Evolutionary conservation across 176 grass and related monocot genomes (phyloP).

Genomic region (Rhipidocladum racemiflorum): DNA sequence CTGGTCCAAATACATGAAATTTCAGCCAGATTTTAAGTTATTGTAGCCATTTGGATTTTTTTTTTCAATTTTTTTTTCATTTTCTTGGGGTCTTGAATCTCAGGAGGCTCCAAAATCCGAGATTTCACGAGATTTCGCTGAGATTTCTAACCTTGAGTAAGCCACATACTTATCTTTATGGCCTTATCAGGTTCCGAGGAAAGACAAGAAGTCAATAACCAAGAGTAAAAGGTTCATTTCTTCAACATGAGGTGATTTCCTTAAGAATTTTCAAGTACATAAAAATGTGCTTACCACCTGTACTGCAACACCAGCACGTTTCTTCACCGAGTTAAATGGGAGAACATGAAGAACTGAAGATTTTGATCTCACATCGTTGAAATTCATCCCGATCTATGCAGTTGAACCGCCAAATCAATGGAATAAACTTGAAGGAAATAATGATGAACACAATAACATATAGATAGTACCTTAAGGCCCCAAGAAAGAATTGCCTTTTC

Average conservation of each 20-base stretch:
- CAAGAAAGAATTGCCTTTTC: conserved; percentile 69
- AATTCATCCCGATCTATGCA: conserved; percentile 67
- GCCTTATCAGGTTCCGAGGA: not conserved
- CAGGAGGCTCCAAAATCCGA: no score
- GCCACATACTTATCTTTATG: not conserved
- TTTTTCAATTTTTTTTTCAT: no score
- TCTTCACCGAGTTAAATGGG: conserved; percentile 77
- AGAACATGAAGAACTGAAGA: conserved; percentile 51
- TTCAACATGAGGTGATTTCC: conserved; percentile 6
- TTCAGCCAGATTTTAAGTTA: no score
- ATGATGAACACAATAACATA: not conserved
- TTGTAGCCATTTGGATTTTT: no score
- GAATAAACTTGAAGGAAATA: conserved; percentile 2
- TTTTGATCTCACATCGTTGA: conserved; percentile 42
- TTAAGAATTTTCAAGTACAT: conserved; percentile 19
- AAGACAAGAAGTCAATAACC: not conserved
- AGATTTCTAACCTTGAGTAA: no score
- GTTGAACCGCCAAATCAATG: not conserved
- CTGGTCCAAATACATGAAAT: no score
- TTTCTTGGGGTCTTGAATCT: no score
- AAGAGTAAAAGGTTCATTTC: not conserved
- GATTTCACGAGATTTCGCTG: no score
- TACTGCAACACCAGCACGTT: conserved; percentile 58
- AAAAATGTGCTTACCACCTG: conserved; percentile 45
- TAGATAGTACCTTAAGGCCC: conserved; percentile 47